Evolutionary conservation across 2,329 filamentous ascomycete species (phyloP).

Genomic region (Lasiodiplodia sp.): DNA sequence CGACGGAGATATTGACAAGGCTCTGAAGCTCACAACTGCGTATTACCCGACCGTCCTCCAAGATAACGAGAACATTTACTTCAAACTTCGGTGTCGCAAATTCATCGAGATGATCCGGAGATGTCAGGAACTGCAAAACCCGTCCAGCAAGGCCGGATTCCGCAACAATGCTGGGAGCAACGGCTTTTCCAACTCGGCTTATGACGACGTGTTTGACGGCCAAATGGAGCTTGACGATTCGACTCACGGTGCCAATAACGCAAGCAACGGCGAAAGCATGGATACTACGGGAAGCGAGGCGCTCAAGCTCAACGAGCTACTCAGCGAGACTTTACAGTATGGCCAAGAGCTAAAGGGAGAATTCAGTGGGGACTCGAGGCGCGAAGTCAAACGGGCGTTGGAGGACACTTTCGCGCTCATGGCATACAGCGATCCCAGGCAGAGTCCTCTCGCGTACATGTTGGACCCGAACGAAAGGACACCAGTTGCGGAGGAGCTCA

Average conservation of each 20-base stretch:
- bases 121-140: constrained; percentile 52
- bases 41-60: constrained; percentile 83
- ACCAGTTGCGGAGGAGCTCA: constrained; percentile 88
- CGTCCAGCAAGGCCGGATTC: constrained; percentile 39
- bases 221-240: constrained; percentile 68
- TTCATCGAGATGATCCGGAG: constrained; percentile 83
- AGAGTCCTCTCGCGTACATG: constrained; percentile 78
- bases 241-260: constrained; percentile 37
- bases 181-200: constrained; percentile 46
- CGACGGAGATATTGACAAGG: constrained; percentile 89
- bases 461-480: constrained; percentile 78
- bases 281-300: constrained; percentile 45
- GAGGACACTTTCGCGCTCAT: constrained; percentile 87
- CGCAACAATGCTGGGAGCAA: constrained; percentile 36
- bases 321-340: constrained; percentile 76
- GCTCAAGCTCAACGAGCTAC: constrained; percentile 57
- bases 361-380: constrained; percentile 74
- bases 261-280: constrained; percentile 32
- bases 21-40: constrained; percentile 78
- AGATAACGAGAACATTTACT: constrained; percentile 83
- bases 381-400: constrained; percentile 75
- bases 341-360: constrained; percentile 80
- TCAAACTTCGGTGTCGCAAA: constrained; percentile 85
- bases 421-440: constrained; percentile 82
- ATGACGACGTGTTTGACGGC: constrained; percentile 57